These are phyloP conservation scores for Triglochin maritima DNA, from an alignment of 106 monocot genomes.

Conservation along the genomic window DNA sequence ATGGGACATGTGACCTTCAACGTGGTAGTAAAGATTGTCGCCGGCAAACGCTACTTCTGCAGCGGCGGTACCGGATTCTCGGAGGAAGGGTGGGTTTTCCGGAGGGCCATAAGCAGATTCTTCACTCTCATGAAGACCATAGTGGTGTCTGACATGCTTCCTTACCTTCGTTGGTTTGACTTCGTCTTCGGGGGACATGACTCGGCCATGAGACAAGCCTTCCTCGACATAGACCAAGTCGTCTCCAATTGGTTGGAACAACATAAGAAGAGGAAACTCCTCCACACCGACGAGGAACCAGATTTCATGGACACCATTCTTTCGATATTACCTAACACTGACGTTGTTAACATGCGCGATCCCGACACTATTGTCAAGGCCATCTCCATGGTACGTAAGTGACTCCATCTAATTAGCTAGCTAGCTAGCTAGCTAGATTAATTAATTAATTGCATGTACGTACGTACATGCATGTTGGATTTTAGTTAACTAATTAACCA, in stretches of 20 bases:
- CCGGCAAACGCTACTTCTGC: slow-evolving; percentile 20
- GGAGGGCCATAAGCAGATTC: slow-evolving; percentile 6
- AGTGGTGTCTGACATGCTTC: slow-evolving; percentile 26
- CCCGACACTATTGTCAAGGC: slow-evolving; percentile 22
- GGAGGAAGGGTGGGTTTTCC: slow-evolving; percentile 24
- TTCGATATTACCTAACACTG: slow-evolving; percentile 4
- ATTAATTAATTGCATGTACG: too few relatives aligned
- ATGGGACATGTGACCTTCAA: slow-evolving; percentile 21
- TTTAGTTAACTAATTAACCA: too few relatives aligned
- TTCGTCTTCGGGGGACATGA: slow-evolving; percentile 14
- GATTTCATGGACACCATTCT: slow-evolving; percentile 31
- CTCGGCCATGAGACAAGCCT: slow-evolving; percentile 16
- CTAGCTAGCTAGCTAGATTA: too few relatives aligned
- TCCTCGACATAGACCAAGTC: slow-evolving; percentile 12
- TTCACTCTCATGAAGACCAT: slow-evolving; percentile 7
- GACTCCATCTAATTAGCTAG: too few relatives aligned
- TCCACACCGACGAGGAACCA: not conserved
- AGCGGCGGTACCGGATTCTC: slow-evolving; percentile 1
- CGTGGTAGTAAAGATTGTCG: slow-evolving; percentile 18
- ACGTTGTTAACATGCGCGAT: slow-evolving; percentile 1
- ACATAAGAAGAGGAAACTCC: not conserved
- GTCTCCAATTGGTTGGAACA: slow-evolving; percentile 20
- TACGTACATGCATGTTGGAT: too few relatives aligned
- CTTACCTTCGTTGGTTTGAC: slow-evolving; percentile 20
- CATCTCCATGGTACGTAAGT: slow-evolving; percentile 25